A percentile compares a stretch with the other conserved stretches of the same genome.
phyloP scores from a whole-genome alignment of 495 filamentous ascomycete species.

The Aspergillus asperescens region DNA sequence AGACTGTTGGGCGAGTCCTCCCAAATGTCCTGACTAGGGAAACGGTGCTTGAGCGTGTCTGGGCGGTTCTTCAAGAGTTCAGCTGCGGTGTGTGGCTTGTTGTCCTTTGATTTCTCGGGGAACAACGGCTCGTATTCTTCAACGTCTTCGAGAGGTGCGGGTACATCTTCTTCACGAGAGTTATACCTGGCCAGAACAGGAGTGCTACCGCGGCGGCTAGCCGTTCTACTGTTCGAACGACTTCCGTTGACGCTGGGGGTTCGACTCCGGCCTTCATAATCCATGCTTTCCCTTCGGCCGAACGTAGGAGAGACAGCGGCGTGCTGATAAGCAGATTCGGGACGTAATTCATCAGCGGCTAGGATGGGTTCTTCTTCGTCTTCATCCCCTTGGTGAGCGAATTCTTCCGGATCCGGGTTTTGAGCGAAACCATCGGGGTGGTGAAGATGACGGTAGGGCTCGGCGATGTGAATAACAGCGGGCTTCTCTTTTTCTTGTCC shows the following conservation, averaged over 20 bases:
- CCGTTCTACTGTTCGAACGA: constrained; percentile 66
- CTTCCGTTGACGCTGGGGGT: constrained; percentile 54
- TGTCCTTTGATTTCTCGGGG: constrained; percentile 67
- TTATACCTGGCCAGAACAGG: constrained; percentile 44
- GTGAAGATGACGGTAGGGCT: constrained; percentile 56
- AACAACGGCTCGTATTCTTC: constrained; percentile 96
- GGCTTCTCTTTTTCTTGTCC: constrained; percentile 29
- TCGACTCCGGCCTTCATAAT: constrained; percentile 50
- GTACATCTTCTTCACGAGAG: constrained; percentile 49
- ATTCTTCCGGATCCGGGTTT: constrained; percentile 34
- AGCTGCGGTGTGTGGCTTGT: constrained; percentile 49
- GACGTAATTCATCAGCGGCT: constrained; percentile 85
- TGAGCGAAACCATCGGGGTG: constrained; percentile 57
- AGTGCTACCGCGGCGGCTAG: constrained; percentile 52
- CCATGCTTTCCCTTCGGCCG: constrained; percentile 53
- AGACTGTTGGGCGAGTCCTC: constrained; percentile 90
- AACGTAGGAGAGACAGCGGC: constrained; percentile 69
- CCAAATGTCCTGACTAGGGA: constrained; percentile 94
- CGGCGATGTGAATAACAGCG: constrained; percentile 70
- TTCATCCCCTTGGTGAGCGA: constrained; percentile 37
- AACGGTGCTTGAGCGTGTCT: constrained; percentile 62
- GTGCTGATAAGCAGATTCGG: constrained; percentile 62
- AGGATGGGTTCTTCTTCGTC: constrained; percentile 71
- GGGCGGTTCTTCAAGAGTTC: constrained; percentile 60
- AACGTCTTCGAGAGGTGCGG: constrained; percentile 78